phyloP scores from a whole-genome alignment of 1,139 yeast genomes.

The Sugiyamaella neomexicana region DNA sequence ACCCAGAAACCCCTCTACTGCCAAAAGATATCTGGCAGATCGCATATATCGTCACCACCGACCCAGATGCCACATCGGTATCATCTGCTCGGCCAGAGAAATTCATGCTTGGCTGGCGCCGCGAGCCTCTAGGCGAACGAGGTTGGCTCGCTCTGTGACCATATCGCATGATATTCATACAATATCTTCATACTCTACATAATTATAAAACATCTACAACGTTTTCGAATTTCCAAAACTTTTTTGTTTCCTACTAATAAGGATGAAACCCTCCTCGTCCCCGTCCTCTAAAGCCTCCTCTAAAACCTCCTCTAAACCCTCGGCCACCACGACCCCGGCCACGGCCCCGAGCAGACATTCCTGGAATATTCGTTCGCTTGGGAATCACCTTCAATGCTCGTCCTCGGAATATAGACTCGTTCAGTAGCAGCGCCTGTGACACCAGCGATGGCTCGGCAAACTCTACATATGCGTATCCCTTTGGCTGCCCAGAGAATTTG shows the following conservation, averaged over 20 bases:
- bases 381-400: conserved; percentile 69
- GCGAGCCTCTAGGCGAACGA: conserved; percentile 41
- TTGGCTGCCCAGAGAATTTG: conserved; percentile 73
- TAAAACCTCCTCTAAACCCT: conserved; percentile 39
- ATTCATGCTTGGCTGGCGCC: conserved; percentile 40
- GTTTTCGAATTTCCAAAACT: background rate
- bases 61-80: conserved; percentile 17
- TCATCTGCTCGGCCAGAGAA: conserved; percentile 27
- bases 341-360: conserved; percentile 50
- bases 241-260: conserved; percentile 27
- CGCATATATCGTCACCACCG: conserved; percentile 24
- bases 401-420: conserved; percentile 66
- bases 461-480: conserved; percentile 85
- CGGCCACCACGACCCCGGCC: conserved; percentile 52
- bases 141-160: conserved; percentile 37
- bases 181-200: conserved; percentile 1
- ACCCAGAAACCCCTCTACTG: conserved; percentile 18
- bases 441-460: conserved; percentile 66
- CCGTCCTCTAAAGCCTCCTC: conserved; percentile 49
- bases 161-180: background rate
- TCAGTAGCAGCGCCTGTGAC: conserved; percentile 62
- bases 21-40: conserved; percentile 29
- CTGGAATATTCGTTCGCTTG: conserved; percentile 81
- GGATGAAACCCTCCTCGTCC: conserved; percentile 44
- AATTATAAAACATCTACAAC: background rate